Evolutionary conservation across 192 early-diverging fungal species (phyloP).

Genomic region (Backusella psychrophila): DNA sequence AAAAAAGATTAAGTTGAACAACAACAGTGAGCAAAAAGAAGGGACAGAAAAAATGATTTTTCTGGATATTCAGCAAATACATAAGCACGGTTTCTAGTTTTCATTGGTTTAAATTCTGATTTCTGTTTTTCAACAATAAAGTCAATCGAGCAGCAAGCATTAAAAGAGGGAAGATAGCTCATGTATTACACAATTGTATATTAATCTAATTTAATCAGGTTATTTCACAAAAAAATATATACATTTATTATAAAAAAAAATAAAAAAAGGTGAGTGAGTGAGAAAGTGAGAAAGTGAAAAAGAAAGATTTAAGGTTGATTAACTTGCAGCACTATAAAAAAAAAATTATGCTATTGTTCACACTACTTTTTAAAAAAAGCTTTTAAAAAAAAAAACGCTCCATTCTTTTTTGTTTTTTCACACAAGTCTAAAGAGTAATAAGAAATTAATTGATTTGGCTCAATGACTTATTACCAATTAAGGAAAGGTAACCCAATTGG

Average conservation of each 20-base stretch:
- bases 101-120: slow-evolving; percentile 1
- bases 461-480: not conserved
- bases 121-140: not conserved
- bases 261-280: not conserved
- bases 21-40: not conserved
- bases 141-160: not conserved
- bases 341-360: not conserved
- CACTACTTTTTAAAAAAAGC: too few relatives aligned
- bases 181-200: not conserved
- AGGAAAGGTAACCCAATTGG: not conserved
- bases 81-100: not conserved
- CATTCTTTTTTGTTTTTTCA: not conserved
- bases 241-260: not conserved
- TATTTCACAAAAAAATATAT: not conserved
- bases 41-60: not conserved
- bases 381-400: not conserved
- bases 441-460: slow-evolving; percentile 4
- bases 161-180: not conserved
- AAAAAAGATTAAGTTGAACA: not conserved
- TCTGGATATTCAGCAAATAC: not conserved
- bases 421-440: not conserved
- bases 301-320: not conserved
- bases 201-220: not conserved
- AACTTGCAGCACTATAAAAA: not conserved
- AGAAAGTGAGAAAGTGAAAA: not conserved